Percentiles rank a stretch among this genome's conserved stretches.
phyloP scores from a whole-genome alignment of 768 basidiomycete species.

The Amanita inopinata region DNA sequence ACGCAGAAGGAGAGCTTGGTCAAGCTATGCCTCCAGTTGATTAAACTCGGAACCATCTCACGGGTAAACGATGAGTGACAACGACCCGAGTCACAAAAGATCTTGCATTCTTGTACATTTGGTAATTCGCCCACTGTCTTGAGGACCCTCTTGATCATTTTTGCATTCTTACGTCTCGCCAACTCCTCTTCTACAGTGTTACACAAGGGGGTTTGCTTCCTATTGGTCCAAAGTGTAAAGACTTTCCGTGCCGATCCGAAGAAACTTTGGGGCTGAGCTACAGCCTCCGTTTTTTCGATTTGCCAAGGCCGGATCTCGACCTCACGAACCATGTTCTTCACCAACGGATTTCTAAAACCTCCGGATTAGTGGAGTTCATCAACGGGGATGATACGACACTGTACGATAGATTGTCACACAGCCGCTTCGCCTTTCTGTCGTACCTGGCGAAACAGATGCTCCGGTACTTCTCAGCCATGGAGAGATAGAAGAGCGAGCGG shows the following conservation, averaged over 20 bases:
- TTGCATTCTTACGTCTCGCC: slow-evolving; percentile 23
- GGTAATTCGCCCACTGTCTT: slow-evolving; percentile 23
- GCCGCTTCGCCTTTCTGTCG: slow-evolving; percentile 15
- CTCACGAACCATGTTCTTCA: slow-evolving; percentile 22
- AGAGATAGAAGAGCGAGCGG: slow-evolving; percentile 14
- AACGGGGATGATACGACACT: slow-evolving; percentile 4
- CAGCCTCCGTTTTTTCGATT: slow-evolving; percentile 23
- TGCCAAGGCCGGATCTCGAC: slow-evolving; percentile 32
- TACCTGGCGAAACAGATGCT: slow-evolving; percentile 15
- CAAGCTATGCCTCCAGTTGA: slow-evolving; percentile 22
- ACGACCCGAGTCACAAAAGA: slow-evolving; percentile 29
- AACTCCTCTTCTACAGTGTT: slow-evolving; percentile 23
- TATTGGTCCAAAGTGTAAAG: slow-evolving; percentile 17
- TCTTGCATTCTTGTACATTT: slow-evolving; percentile 25
- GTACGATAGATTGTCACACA: slow-evolving; percentile 17
- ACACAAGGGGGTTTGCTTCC: slow-evolving; percentile 15
- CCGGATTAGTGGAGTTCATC: not conserved
- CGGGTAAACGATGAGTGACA: slow-evolving; percentile 28
- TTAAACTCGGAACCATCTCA: slow-evolving; percentile 27
- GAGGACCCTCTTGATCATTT: slow-evolving; percentile 25
- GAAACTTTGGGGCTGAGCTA: slow-evolving; percentile 20
- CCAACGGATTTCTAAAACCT: slow-evolving; percentile 17
- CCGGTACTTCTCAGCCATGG: slow-evolving; percentile 14
- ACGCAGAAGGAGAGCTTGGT: slow-evolving; percentile 27
- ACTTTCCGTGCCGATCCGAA: slow-evolving; percentile 17